A percentile compares a stretch with the other conserved stretches of the same genome.
phyloP scores from a whole-genome alignment of 2,329 filamentous ascomycete species.

The Sporothrix dimorphospora region DNA sequence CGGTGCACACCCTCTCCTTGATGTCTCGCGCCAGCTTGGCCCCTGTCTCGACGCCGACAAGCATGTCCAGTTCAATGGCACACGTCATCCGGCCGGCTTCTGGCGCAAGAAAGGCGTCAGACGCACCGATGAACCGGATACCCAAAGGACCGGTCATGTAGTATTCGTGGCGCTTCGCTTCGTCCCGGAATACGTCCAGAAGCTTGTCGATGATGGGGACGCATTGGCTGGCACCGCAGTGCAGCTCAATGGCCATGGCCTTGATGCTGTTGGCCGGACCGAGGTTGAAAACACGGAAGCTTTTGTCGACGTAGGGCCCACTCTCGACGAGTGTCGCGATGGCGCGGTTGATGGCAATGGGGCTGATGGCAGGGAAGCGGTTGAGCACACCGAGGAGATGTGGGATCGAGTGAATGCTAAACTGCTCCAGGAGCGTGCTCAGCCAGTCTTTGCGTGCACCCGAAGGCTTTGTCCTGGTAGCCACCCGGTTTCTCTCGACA shows the following conservation, averaged over 20 bases:
- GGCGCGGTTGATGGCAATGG: conserved; percentile 35
- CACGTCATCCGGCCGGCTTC: conserved; percentile 36
- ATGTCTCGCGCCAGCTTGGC: conserved; percentile 32
- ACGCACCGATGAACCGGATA: conserved; percentile 34
- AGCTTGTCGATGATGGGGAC: conserved; percentile 34
- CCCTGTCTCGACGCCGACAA: conserved; percentile 34
- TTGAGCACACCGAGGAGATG: conserved; percentile 33
- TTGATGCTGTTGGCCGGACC: conserved; percentile 36
- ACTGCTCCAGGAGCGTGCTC: conserved; percentile 33
- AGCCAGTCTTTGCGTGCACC: conserved; percentile 35
- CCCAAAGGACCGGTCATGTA: conserved; percentile 38
- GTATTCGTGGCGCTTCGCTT: conserved; percentile 33
- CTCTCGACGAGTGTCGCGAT: conserved; percentile 34
- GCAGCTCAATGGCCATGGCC: conserved; percentile 35
- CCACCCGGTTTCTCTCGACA: conserved; percentile 34
- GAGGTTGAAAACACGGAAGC: conserved; percentile 37
- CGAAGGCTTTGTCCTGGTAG: conserved; percentile 20
- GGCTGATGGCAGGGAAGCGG: conserved; percentile 33
- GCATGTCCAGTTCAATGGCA: conserved; percentile 37
- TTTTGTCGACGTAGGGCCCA: conserved; percentile 37
- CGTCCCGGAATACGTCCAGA: conserved; percentile 33
- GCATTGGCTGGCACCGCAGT: conserved; percentile 34
- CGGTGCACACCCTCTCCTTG: conserved; percentile 34
- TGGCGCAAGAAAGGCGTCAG: conserved; percentile 36
- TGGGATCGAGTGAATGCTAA: conserved; percentile 33